Conservation (phyloP, 2,329 filamentous ascomycete species). For the Cytospora leucostoma region DNA sequence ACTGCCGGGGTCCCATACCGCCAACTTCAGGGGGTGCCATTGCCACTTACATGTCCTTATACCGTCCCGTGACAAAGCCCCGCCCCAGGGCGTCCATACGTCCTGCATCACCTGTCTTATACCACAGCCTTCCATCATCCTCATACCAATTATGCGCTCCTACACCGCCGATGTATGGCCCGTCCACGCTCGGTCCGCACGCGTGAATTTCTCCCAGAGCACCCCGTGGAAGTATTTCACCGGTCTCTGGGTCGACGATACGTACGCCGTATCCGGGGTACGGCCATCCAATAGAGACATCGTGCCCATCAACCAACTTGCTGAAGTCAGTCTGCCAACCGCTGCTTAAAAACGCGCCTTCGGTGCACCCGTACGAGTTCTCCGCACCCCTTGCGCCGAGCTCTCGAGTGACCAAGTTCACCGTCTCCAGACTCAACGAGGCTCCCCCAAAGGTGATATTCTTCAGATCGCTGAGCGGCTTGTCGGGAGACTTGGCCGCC, state of each 20-base stretch:
- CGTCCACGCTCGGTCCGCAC: conserved; percentile 12
- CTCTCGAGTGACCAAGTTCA: conserved; percentile 1
- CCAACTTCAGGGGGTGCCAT: background rate
- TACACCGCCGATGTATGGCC: conserved; percentile 17
- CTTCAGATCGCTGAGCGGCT: conserved; percentile 9
- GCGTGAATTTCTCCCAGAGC: conserved; percentile 12
- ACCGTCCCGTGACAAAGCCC: conserved; percentile 10
- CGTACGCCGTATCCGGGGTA: conserved; percentile 3
- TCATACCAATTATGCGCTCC: conserved; percentile 22
- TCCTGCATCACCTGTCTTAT: conserved; percentile 17
- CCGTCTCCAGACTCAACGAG: background rate
- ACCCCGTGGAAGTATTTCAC: conserved; percentile 8
- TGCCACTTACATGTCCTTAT: conserved; percentile 16
- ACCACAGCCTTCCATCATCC: conserved; percentile 14
- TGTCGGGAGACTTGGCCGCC: conserved; percentile 6
- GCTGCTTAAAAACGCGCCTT: background rate
- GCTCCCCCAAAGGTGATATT: conserved; percentile 11
- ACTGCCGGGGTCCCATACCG: background rate
- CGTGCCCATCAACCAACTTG: conserved; percentile 11
- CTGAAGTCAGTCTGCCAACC: conserved; percentile 6
- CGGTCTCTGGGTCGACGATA: conserved; percentile 17
- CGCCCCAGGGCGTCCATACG: conserved; percentile 15
- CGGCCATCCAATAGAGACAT: conserved; percentile 15
- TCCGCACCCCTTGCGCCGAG: conserved; percentile 9
- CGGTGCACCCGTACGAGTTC: conserved; percentile 17